These are phyloP conservation scores for Cryphonectria radicalis DNA, from an alignment of 2,329 filamentous ascomycete species.

Conservation along the genomic window DNA sequence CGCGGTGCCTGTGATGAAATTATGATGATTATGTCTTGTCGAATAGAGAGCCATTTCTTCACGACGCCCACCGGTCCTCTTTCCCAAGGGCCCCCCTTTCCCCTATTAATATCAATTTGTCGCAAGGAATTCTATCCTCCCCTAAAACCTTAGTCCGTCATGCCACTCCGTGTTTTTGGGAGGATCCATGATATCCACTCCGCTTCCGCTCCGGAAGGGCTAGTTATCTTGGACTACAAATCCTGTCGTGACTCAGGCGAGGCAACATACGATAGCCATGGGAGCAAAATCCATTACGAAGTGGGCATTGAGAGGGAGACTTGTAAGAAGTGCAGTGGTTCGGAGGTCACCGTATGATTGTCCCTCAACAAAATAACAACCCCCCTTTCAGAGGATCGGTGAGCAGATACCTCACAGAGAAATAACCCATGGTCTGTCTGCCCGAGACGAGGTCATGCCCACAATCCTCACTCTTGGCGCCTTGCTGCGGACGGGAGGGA, in stretches of 20 bases:
- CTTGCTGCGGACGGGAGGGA: neutral
- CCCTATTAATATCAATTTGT: neutral
- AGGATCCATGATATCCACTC: slow-evolving; percentile 16
- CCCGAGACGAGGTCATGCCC: neutral
- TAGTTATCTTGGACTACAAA: neutral
- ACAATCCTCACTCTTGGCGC: neutral
- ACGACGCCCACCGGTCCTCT: neutral
- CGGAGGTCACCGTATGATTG: neutral
- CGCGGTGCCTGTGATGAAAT: neutral
- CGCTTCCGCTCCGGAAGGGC: slow-evolving; percentile 13
- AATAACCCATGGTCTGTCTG: neutral
- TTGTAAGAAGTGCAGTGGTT: neutral
- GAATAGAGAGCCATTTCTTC: neutral
- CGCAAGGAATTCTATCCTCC: neutral
- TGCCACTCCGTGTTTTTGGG: slow-evolving; percentile 19
- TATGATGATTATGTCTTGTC: neutral
- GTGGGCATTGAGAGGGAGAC: neutral
- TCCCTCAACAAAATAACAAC: too few relatives aligned
- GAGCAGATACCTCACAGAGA: neutral
- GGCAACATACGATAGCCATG: neutral
- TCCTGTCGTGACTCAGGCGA: neutral
- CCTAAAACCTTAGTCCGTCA: slow-evolving; percentile 9
- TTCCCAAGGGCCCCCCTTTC: neutral
- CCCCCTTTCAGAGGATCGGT: neutral
- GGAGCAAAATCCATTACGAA: too few relatives aligned